Base-by-base conservation (phyloP, 495 filamentous ascomycete genomes). In the Patellaria atrata region DNA sequence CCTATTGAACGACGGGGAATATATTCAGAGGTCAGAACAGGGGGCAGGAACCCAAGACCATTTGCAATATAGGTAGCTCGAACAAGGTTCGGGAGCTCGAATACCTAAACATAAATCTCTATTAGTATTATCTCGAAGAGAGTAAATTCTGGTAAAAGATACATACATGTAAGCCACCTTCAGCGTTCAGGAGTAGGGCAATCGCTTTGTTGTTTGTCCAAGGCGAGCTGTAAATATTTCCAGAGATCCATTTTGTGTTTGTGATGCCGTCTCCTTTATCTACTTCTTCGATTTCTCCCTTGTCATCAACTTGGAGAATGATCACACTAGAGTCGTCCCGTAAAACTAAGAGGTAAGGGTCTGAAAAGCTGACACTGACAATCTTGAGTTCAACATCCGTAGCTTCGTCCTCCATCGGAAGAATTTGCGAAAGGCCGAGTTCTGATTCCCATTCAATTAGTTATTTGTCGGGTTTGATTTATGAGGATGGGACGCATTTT, bases 351-450 rank as follows among this genome's bases (percentile, higher is more conserved):
- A 99, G 49, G 51, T 80, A 94, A 4, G 85, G 84, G 49, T 94
- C 89, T 9, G 67, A 65, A 45, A 96, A 81, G 54, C 79, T 89
- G n/a, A 79, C 77, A 47, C 69, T 80, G 25, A 82, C 58, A 17
- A 86, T 76, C 23, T 73, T 65, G 3, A 81, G 73, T 42, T 77
- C 75, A 8, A 68, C 68, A 13, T 75, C 84, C 0, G 73, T 82
- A 29, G 82, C 80, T 45, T 94, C 89, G 42, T 96, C 87, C 36
- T 73, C 68, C 61, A 94, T 75, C 2, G 84, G 82, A 36, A 93
- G 68, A 20, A 96, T 94, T 50, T 96, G 86, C 27, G 73, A 68
- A 22, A 99, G 65, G 7, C 77, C 76, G 29, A 96, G 62, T 51
- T 93, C 83, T 86, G 47, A 38, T n/a, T n/a, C n/a, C n/a, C n/a